Conservation (phyloP, 352 stramenopile species). For the Phytophthora fragariae region DNA sequence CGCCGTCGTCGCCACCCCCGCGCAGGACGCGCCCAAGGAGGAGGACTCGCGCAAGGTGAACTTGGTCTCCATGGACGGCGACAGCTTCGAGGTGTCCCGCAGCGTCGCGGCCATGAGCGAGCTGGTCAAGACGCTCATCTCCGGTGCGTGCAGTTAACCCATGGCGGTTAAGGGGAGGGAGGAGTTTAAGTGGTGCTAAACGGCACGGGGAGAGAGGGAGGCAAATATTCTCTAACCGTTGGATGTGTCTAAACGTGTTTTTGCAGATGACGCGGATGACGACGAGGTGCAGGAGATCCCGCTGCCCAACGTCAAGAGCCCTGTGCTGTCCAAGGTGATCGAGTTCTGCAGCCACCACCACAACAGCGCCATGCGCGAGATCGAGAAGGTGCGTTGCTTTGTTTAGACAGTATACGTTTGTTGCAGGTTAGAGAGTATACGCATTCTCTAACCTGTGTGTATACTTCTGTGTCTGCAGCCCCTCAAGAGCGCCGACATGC, state of each 20-base stretch:
- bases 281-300: constrained; percentile 56
- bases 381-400: constrained; percentile 44
- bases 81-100: constrained; percentile 55
- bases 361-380: constrained; percentile 63
- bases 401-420: not conserved
- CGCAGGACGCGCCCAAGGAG: constrained; percentile 60
- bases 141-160: constrained; percentile 92
- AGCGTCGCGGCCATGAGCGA: constrained; percentile 53
- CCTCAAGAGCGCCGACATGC: constrained; percentile 59
- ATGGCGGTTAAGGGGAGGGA: constrained; percentile 83
- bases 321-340: constrained; percentile 61
- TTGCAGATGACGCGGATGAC: constrained; percentile 34
- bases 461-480: constrained; percentile 17
- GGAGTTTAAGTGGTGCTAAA: not conserved
- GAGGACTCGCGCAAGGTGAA: constrained; percentile 77
- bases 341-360: constrained; percentile 70
- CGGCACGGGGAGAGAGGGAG: not conserved
- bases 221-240: not conserved
- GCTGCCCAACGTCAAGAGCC: constrained; percentile 65
- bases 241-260: not conserved
- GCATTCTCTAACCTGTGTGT: not conserved
- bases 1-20: constrained; percentile 32
- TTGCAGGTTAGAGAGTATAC: not conserved
- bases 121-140: constrained; percentile 68
- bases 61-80: constrained; percentile 64